A percentile compares a stretch with the other conserved stretches of the same genome.
Conservation (phyloP, 192 early-diverging fungal genomes). For the Coemansia sp. region DNA sequence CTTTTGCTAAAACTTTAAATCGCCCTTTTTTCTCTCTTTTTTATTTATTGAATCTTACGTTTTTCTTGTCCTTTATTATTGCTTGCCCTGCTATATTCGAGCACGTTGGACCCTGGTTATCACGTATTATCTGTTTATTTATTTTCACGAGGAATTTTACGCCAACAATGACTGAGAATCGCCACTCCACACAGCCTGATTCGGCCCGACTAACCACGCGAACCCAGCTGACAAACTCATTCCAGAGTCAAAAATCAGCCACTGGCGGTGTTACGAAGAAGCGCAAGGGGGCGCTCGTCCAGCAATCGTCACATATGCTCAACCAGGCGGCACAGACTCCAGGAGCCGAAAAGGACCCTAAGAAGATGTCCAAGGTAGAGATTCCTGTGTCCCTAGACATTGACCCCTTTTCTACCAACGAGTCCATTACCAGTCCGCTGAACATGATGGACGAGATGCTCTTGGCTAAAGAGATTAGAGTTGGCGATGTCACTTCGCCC, state of each 20-base stretch:
- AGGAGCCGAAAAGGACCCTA: conserved; percentile 38
- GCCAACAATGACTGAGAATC: conserved; percentile 39
- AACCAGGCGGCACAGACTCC: conserved; percentile 21
- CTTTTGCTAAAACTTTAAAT: conserved; percentile 10
- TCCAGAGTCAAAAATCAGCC: conserved; percentile 38
- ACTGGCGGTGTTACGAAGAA: conserved; percentile 18
- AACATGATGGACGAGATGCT: conserved; percentile 42
- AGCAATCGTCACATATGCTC: conserved; percentile 32
- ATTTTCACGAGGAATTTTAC: neutral
- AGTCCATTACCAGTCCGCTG: conserved; percentile 34
- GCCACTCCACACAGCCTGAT: conserved; percentile 22
- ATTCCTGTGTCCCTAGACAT: conserved; percentile 49
- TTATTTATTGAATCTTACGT: neutral
- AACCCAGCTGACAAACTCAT: conserved; percentile 33
- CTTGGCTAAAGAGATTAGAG: conserved; percentile 22
- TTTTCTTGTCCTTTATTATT: conserved; percentile 1
- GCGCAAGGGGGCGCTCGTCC: conserved; percentile 36
- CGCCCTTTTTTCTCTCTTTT: neutral
- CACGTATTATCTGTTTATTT: neutral
- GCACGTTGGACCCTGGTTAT: neutral
- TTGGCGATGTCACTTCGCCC: neutral
- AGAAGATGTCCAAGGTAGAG: conserved; percentile 43
- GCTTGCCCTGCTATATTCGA: neutral
- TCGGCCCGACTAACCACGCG: conserved; percentile 25
- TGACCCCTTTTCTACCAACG: conserved; percentile 37